These are phyloP conservation scores for Didymellaceae sp. DNA, from an alignment of 2,329 filamentous ascomycete species.

Conservation along the genomic window DNA sequence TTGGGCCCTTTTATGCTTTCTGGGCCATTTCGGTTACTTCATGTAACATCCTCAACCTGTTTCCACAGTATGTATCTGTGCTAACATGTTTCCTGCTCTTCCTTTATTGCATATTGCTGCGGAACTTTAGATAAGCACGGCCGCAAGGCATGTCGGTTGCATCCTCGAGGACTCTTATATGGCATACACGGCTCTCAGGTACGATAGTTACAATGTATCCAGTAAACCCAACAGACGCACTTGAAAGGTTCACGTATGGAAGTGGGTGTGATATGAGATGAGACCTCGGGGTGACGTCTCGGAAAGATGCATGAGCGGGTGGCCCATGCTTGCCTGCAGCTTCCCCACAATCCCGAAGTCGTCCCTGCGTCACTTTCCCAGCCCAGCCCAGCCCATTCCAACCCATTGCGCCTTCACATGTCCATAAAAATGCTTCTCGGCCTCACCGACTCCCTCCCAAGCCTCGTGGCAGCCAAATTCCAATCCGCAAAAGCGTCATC, in stretches of 20 bases:
- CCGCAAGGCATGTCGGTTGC: slow-evolving; percentile 3
- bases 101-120: slow-evolving; percentile 8
- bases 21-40: neutral
- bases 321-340: neutral
- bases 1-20: neutral
- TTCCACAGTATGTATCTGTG: neutral
- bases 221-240: neutral
- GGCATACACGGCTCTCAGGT: neutral
- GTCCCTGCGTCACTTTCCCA: slow-evolving; percentile 1
- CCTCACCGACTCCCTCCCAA: slow-evolving; percentile 44
- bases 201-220: neutral
- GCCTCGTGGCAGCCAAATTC: slow-evolving; percentile 49
- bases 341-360: slow-evolving; percentile 7
- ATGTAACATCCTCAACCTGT: neutral
- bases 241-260: neutral
- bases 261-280: neutral
- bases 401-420: slow-evolving; percentile 12
- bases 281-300: slow-evolving; percentile 2
- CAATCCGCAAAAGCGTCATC: slow-evolving; percentile 42
- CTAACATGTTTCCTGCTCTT: slow-evolving; percentile 3
- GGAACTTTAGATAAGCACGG: slow-evolving; percentile 6
- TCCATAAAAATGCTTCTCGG: slow-evolving; percentile 40
- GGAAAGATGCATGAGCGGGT: slow-evolving; percentile 6
- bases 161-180: neutral
- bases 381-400: slow-evolving; percentile 1